These are phyloP conservation scores for Huntiella moniliformis DNA, from an alignment of 2,329 filamentous ascomycete species.

Conservation along the genomic window DNA sequence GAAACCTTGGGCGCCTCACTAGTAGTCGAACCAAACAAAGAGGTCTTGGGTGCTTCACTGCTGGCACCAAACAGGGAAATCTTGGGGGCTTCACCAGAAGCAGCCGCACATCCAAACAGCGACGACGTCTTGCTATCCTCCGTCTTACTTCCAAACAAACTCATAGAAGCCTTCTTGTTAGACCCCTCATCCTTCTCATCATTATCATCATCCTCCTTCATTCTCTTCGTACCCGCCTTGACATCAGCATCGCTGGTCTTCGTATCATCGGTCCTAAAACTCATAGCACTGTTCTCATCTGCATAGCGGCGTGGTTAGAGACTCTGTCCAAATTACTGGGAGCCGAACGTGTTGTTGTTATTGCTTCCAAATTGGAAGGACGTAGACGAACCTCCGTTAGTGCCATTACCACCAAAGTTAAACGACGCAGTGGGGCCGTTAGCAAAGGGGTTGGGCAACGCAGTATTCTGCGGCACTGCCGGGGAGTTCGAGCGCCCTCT, in stretches of 20 bases:
- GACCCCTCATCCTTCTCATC: not conserved
- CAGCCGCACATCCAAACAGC: not conserved
- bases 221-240: too few relatives aligned
- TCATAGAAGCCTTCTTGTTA: not conserved
- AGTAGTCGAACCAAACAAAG: constrained; percentile 2
- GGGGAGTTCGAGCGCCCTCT: constrained; percentile 12
- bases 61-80: constrained; percentile 1
- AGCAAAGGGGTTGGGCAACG: constrained; percentile 11
- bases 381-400: constrained; percentile 7
- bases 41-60: not conserved
- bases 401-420: constrained; percentile 10
- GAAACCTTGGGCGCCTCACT: constrained; percentile 1
- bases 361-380: constrained; percentile 9
- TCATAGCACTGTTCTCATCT: constrained; percentile 13
- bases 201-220: too few relatives aligned
- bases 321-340: constrained; percentile 11
- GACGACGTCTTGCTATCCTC: not conserved
- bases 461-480: constrained; percentile 9
- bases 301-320: constrained; percentile 13
- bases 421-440: constrained; percentile 4
- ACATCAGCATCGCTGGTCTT: constrained; percentile 3
- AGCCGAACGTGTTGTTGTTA: constrained; percentile 11
- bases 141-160: constrained; percentile 9
- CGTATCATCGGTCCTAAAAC: constrained; percentile 1
- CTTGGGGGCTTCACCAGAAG: not conserved